Percentiles rank a stretch among this genome's conserved stretches.
Conservation (phyloP, 768 basidiomycete species). For the Pholiota microspora region DNA sequence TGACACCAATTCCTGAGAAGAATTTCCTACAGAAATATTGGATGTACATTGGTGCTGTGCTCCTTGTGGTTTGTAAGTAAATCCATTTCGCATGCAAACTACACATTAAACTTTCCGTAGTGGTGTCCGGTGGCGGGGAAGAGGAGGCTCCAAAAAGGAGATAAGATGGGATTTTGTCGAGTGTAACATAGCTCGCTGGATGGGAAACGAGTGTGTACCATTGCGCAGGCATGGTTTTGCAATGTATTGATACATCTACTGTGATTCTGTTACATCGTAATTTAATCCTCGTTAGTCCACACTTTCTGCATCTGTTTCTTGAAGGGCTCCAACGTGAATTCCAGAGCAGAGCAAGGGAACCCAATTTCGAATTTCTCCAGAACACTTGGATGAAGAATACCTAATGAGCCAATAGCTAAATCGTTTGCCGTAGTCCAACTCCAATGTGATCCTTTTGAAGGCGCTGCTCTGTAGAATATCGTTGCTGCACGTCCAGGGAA, state of each 20-base stretch:
- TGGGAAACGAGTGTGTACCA: too few species aligned
- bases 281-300: constrained; percentile 53
- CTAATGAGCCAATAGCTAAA: constrained; percentile 80
- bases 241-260: constrained; percentile 17
- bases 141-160: constrained; percentile 34
- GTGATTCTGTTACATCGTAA: constrained; percentile 12
- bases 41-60: constrained; percentile 69
- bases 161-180: constrained; percentile 6
- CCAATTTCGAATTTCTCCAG: constrained; percentile 91
- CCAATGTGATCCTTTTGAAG: constrained; percentile 31
- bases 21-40: constrained; percentile 88
- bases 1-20: constrained; percentile 65
- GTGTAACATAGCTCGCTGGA: too few species aligned
- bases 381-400: constrained; percentile 91
- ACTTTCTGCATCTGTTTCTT: constrained; percentile 64
- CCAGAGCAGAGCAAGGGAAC: constrained; percentile 92
- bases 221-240: not conserved
- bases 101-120: constrained; percentile 13
- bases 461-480: constrained; percentile 77
- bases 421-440: constrained; percentile 52
- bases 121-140: constrained; percentile 36
- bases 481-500: constrained; percentile 95
- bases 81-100: not conserved
- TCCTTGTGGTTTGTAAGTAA: constrained; percentile 58
- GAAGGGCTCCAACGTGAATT: constrained; percentile 96